Evolutionary conservation across 2,329 filamentous ascomycete species (phyloP).

Genomic region (Botrytis cinerea): DNA sequence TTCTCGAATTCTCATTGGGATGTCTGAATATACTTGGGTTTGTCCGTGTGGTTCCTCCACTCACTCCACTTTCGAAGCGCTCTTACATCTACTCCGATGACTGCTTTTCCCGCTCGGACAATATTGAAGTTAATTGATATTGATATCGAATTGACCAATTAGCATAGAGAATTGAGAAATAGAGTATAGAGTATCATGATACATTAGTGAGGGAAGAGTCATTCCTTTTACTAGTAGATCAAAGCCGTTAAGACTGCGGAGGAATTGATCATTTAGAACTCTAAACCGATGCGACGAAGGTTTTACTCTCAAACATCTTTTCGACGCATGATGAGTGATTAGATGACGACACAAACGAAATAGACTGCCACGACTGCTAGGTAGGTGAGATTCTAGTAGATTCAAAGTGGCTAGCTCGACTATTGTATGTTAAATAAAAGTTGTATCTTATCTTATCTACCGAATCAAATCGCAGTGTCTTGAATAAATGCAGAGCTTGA

Average conservation of each 20-base stretch:
- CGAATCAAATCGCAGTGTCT: not conserved
- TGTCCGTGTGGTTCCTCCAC: not conserved
- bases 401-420: not conserved
- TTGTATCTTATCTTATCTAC: not conserved
- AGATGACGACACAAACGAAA: not conserved
- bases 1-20: not conserved
- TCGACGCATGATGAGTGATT: not conserved
- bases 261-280: not conserved
- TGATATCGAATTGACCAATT: constrained; percentile 1
- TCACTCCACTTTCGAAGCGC: not conserved
- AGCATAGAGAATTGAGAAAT: not conserved
- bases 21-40: not conserved
- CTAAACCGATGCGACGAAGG: not conserved
- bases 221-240: not conserved
- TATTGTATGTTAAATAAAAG: not conserved
- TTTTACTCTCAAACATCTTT: not conserved
- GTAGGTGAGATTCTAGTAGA: not conserved
- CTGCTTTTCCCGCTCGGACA: too few relatives aligned
- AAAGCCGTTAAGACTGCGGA: not conserved
- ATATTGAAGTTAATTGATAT: not conserved
- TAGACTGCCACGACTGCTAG: not conserved
- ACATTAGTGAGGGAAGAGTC: not conserved
- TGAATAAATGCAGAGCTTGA: not conserved
- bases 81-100: not conserved
- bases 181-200: not conserved